These are phyloP conservation scores for Spatholobus suberectus DNA, from an alignment of 306 rosid genomes.

Conservation along the genomic window DNA sequence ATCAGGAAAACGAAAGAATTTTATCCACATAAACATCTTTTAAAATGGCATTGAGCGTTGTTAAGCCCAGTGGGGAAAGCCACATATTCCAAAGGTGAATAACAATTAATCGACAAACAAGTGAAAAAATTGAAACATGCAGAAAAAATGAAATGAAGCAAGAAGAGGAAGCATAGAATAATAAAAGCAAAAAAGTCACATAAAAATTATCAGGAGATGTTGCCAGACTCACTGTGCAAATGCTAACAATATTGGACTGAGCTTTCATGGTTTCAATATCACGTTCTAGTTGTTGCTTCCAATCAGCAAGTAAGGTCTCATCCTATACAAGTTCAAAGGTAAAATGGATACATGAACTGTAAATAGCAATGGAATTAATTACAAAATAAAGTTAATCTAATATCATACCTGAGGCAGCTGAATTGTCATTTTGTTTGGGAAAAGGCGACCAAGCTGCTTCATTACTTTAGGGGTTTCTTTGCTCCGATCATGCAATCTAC, in stretches of 20 bases:
- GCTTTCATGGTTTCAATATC: slow-evolving; percentile 91
- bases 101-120: slow-evolving; percentile 15
- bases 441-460: slow-evolving; percentile 88
- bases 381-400: not conserved
- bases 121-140: slow-evolving; percentile 20
- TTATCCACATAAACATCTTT: not conserved
- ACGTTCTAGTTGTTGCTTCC: slow-evolving; percentile 90
- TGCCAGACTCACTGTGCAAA: slow-evolving; percentile 69
- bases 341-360: slow-evolving; percentile 21
- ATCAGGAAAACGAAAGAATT: not conserved
- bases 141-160: not conserved
- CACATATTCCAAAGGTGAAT: not conserved
- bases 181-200: slow-evolving; percentile 11
- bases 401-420: slow-evolving; percentile 86
- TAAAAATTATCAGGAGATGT: slow-evolving; percentile 13
- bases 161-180: slow-evolving; percentile 23
- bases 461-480: slow-evolving; percentile 87
- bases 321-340: slow-evolving; percentile 58
- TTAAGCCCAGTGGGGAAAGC: not conserved
- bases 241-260: slow-evolving; percentile 72
- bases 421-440: slow-evolving; percentile 87
- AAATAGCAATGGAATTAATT: slow-evolving; percentile 29
- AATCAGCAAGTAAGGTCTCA: slow-evolving; percentile 77
- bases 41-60: slow-evolving; percentile 9
- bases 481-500: slow-evolving; percentile 89